A percentile compares a stretch with the other conserved stretches of the same genome.
phyloP scores from a whole-genome alignment of 495 filamentous ascomycete genomes.

The Tuber indicum region DNA sequence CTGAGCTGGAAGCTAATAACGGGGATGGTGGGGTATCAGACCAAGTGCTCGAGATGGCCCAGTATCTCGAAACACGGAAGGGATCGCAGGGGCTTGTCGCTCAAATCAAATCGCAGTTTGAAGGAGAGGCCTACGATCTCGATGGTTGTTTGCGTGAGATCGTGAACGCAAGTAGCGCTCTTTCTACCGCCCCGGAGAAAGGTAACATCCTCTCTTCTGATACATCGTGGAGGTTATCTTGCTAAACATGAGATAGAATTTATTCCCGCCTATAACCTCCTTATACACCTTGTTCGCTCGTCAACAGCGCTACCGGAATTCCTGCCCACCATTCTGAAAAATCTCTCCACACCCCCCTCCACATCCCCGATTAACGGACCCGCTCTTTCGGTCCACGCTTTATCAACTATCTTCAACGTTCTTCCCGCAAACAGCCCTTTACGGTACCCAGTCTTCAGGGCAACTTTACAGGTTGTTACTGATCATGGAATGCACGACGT shows the following conservation, averaged over 20 bases:
- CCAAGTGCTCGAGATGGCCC: conserved; percentile 42
- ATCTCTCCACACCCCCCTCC: conserved; percentile 77
- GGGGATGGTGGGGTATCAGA: conserved; percentile 27
- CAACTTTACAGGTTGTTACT: conserved; percentile 73
- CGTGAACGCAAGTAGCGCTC: conserved; percentile 60
- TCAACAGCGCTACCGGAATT: conserved; percentile 73
- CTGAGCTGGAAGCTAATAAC: conserved; percentile 12
- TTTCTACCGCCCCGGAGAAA: conserved; percentile 85
- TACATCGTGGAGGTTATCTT: neutral
- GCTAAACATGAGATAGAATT: conserved; percentile 55
- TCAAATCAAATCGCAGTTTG: conserved; percentile 26
- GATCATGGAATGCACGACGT: conserved; percentile 66
- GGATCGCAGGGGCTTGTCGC: conserved; percentile 20
- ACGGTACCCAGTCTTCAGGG: conserved; percentile 81
- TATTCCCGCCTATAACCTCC: conserved; percentile 87
- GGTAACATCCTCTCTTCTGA: conserved; percentile 45
- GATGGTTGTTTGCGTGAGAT: conserved; percentile 62
- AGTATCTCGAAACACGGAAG: conserved; percentile 38
- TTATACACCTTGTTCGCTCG: conserved; percentile 84
- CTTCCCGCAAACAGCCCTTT: conserved; percentile 64
- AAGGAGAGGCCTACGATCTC: conserved; percentile 52
- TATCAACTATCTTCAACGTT: conserved; percentile 96
- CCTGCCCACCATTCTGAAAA: conserved; percentile 76
- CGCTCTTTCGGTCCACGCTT: conserved; percentile 73
- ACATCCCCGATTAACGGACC: conserved; percentile 78